A percentile compares a stretch with the other conserved stretches of the same genome.
Conservation (phyloP, 371 early-diverging fungal genomes). For the Nematocida parisii region DNA sequence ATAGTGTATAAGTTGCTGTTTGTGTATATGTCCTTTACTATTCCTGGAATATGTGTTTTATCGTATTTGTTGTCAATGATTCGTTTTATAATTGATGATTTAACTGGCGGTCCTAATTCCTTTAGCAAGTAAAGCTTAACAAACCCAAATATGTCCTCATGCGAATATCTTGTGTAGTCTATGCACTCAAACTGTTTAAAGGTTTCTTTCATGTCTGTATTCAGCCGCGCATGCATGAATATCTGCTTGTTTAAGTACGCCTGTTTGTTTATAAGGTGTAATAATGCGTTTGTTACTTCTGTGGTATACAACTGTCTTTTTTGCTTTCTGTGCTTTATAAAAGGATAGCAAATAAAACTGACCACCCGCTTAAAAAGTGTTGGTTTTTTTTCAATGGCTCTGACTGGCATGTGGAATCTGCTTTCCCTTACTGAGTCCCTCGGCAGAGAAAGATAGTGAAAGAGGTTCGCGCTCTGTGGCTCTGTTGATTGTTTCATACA, state of each 20-base stretch:
- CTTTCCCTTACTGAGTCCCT: not conserved
- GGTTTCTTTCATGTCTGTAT: not conserved
- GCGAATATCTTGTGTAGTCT: constrained; percentile 1
- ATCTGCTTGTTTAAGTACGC: constrained; percentile 3
- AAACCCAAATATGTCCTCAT: constrained; percentile 11
- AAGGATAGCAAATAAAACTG: not conserved
- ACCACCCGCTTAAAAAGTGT: not conserved
- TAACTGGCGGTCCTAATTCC: not conserved
- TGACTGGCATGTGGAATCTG: not conserved
- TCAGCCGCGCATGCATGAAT: not conserved
- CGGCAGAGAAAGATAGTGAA: not conserved
- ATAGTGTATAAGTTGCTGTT: not conserved
- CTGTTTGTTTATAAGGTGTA: not conserved
- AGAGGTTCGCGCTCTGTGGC: not conserved
- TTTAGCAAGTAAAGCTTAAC: constrained; percentile 19
- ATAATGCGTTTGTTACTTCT: not conserved
- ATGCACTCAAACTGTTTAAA: constrained; percentile 12
- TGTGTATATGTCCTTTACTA: not conserved
- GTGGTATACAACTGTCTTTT: not conserved
- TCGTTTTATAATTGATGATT: not conserved
- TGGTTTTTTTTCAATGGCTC: not conserved
- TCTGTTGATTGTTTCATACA: constrained; percentile 14
- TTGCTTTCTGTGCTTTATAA: not conserved
- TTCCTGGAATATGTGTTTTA: constrained; percentile 3
- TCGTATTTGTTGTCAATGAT: not conserved